Conservation (phyloP, 345 rosid genomes). For the Lepidium aucheri region DNA sequence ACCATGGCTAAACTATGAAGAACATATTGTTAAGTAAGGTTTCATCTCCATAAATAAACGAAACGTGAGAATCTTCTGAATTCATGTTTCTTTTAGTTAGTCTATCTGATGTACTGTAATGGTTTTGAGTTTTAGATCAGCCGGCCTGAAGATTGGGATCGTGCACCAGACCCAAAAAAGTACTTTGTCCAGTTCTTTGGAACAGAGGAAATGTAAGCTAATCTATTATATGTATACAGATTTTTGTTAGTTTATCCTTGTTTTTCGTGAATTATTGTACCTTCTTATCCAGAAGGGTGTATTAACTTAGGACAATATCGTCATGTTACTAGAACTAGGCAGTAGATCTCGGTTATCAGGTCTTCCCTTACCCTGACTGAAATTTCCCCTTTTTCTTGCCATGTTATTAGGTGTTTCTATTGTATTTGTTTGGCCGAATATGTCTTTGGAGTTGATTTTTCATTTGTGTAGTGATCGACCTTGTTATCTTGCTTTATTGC, state of each 20-base stretch:
- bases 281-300: background rate
- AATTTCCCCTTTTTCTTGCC: background rate
- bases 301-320: background rate
- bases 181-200: constrained; percentile 89
- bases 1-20: background rate
- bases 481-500: constrained; percentile 21
- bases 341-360: background rate
- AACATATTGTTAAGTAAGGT: background rate
- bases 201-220: constrained; percentile 87
- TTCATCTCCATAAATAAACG: background rate
- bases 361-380: background rate
- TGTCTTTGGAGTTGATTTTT: constrained; percentile 2
- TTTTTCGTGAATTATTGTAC: background rate
- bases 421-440: background rate
- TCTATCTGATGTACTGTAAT: constrained; percentile 7
- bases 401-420: constrained; percentile 5
- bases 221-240: background rate
- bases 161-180: constrained; percentile 69
- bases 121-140: constrained; percentile 58
- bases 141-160: constrained; percentile 79
- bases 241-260: background rate
- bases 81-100: background rate
- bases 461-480: background rate
- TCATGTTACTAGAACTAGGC: constrained; percentile 4
- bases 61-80: background rate